Conservation (phyloP, 352 stramenopile species). For the Saprolegnia parasitica region DNA sequence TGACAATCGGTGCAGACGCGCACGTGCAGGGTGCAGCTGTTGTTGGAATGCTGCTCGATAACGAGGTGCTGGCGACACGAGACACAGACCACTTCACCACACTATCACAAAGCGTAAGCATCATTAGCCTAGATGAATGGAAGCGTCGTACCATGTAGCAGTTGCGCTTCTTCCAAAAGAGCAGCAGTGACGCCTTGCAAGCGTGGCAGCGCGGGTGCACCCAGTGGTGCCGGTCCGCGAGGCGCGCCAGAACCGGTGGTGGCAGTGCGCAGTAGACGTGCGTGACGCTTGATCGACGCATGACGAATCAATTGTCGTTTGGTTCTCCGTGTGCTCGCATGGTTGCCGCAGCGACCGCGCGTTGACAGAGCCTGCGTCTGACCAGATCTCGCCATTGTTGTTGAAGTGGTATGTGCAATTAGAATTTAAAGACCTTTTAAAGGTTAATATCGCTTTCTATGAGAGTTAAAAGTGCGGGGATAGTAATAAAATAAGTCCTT, state of each 20-base stretch:
- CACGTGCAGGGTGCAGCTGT: neutral
- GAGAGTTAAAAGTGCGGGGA: no score
- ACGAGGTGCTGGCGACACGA: constrained; percentile 1
- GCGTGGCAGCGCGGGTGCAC: neutral
- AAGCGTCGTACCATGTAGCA: constrained; percentile 21
- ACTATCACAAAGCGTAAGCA: neutral
- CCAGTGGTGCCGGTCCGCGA: neutral
- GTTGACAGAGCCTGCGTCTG: no score
- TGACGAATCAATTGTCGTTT: no score
- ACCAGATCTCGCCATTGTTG: no score
- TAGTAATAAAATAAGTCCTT: no score
- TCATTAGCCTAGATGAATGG: neutral
- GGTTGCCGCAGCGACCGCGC: no score
- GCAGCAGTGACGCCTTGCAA: neutral
- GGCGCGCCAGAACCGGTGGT: neutral
- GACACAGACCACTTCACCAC: constrained; percentile 12
- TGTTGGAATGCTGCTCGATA: neutral
- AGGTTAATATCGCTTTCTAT: no score
- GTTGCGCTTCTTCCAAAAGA: constrained; percentile 28
- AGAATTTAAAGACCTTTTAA: no score
- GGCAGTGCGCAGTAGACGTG: neutral
- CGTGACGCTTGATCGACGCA: no score
- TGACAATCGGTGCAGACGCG: neutral
- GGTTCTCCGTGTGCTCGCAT: no score
- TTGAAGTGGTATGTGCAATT: no score